Base-by-base conservation (phyloP, 768 basidiomycete genomes). In the Tylopilus balloui region DNA sequence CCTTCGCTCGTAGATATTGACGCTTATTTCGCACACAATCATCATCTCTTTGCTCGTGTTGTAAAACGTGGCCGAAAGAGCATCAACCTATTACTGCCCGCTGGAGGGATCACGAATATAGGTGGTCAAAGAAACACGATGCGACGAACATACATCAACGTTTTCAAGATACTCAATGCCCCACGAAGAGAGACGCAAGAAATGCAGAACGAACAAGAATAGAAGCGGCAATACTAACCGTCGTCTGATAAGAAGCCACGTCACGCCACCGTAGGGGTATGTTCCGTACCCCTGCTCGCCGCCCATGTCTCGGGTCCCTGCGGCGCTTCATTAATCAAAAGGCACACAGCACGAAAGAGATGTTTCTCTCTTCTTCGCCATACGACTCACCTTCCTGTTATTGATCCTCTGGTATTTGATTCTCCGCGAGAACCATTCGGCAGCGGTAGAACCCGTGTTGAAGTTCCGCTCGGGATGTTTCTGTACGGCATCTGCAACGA, bases 401-500 rank as follows among this genome's bases (percentile, higher is more conserved):
- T 64, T 69, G 19, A 73, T 65, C 24, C 72, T 55, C 60, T 71
- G 70, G 47, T 75, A 65, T 53, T 65, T 69, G 50, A 73, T 56
- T 8, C 77, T 58, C 36, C 75, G 63, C 4, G 64, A 54, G 32
- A 73, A 73, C 76, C 76, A 77, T 12, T 70, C 69, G 4, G 50
- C 55, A 3, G 73, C 65, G 1, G 75, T 78, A 1, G 64, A 48
- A 12, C 64, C 66, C 1, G 68, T 71, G 21, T 69, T 50, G 44
- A 64, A 72, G 47, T 63, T 64, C 70, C 58, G 68, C 15, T 72
- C 76, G 1, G 71, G 66, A 4, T 56, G 57, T 12, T 63, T 63
- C 8, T 50, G 56, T n/a, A 68, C 67, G 6, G 74, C 70, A 2
- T 74, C 70, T 0, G 78, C 76, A 14, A 86, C 75, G 2, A 77